Evolutionary conservation across 495 filamentous ascomycete genomes (phyloP).

Genomic region (Peziza echinospora): DNA sequence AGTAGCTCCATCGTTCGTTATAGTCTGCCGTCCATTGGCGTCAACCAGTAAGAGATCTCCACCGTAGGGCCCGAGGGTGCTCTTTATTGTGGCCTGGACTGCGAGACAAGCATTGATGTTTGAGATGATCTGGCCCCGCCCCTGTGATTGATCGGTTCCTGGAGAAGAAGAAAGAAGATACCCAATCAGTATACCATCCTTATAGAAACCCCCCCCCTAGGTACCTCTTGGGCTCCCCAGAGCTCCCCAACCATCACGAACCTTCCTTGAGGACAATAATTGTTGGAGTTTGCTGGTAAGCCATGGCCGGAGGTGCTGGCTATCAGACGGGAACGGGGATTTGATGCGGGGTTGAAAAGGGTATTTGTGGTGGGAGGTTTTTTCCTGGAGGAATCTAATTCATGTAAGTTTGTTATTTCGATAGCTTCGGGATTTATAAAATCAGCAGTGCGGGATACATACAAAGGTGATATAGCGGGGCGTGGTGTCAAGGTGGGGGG

Average conservation of each 20-base stretch:
- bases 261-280: conserved; percentile 98
- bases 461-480: too few species aligned
- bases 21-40: conserved; percentile 82
- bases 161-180: conserved; percentile 4
- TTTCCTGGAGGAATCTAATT: too few species aligned
- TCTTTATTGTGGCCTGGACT: conserved; percentile 89
- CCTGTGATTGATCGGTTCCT: conserved; percentile 95
- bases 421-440: too few species aligned
- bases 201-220: conserved; percentile 8
- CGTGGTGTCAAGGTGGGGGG: too few species aligned
- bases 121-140: conserved; percentile 88
- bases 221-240: conserved; percentile 14
- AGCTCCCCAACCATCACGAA: conserved; percentile 26
- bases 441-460: too few species aligned
- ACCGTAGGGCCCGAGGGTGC: conserved; percentile 90
- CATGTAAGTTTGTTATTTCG: too few species aligned
- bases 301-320: neutral
- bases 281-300: conserved; percentile 56
- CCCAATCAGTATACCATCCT: conserved; percentile 4
- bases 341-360: neutral
- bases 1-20: conserved; percentile 96
- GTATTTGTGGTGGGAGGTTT: too few species aligned
- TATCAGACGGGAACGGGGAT: too few species aligned
- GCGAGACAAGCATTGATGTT: conserved; percentile 98
- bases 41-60: conserved; percentile 92